These are phyloP conservation scores for Eucalyptus caleyi DNA, from an alignment of 345 rosid species.

Conservation along the genomic window DNA sequence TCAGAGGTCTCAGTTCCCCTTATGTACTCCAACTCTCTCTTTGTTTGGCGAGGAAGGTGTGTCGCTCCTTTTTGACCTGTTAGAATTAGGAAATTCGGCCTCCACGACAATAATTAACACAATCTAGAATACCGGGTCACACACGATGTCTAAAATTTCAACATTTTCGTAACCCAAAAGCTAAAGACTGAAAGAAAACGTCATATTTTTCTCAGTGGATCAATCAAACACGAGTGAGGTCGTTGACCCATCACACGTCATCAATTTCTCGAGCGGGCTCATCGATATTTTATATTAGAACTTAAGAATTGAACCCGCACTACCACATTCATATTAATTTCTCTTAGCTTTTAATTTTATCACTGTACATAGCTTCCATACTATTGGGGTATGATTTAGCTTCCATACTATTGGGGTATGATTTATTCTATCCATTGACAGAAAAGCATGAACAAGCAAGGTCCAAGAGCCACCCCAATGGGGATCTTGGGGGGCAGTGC, in stretches of 20 bases:
- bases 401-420: too few relatives aligned
- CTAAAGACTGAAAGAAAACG: neutral
- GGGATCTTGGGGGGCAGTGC: too few relatives aligned
- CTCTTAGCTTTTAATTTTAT: neutral
- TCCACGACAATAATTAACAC: neutral
- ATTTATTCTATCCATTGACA: fast-evolving
- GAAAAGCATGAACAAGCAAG: too few relatives aligned
- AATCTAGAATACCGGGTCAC: neutral
- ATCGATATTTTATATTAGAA: neutral
- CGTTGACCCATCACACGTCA: neutral
- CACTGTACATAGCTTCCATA: too few relatives aligned
- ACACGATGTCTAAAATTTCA: neutral
- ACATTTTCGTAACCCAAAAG: neutral
- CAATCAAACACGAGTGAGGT: neutral
- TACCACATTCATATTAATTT: neutral
- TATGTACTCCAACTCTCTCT: neutral
- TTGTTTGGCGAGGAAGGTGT: neutral
- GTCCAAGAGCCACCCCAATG: too few relatives aligned
- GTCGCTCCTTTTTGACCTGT: neutral
- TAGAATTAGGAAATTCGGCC: neutral
- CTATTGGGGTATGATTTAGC: too few relatives aligned
- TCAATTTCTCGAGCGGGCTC: neutral
- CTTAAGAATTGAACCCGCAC: neutral
- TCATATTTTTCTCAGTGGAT: neutral
- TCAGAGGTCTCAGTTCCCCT: neutral